Conservation (phyloP, 352 stramenopile species). For the Halophytophthora polymorphica region DNA sequence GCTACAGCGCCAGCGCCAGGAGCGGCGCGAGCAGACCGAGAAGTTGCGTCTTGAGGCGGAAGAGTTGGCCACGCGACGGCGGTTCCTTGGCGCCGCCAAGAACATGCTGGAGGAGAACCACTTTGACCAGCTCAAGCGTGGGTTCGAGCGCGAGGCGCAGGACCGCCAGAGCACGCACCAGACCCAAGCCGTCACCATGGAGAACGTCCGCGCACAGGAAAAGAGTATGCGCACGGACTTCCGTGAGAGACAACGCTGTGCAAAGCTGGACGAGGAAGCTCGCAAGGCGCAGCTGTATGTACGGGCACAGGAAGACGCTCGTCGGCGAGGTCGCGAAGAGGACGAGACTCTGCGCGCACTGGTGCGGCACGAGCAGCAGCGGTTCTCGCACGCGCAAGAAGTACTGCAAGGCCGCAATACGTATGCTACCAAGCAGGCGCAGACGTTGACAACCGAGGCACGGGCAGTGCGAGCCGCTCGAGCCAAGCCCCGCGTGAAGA, state of each 20-base stretch:
- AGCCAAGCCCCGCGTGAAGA: slow-evolving; percentile 12
- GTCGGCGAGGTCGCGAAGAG: slow-evolving; percentile 40
- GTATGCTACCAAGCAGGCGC: slow-evolving; percentile 59
- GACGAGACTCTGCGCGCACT: slow-evolving; percentile 57
- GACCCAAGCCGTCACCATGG: slow-evolving; percentile 32
- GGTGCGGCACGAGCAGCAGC: slow-evolving; percentile 60
- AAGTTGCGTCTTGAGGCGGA: slow-evolving; percentile 55
- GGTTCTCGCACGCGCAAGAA: slow-evolving; percentile 50
- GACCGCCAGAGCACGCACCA: slow-evolving; percentile 53
- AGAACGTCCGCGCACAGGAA: slow-evolving; percentile 38
- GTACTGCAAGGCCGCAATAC: slow-evolving; percentile 60
- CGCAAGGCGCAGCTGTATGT: slow-evolving; percentile 22
- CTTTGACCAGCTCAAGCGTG: slow-evolving; percentile 72
- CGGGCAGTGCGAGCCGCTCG: slow-evolving; percentile 10
- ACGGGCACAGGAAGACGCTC: slow-evolving; percentile 35
- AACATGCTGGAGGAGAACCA: slow-evolving; percentile 80
- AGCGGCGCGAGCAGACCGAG: slow-evolving; percentile 46
- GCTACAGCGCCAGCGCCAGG: slow-evolving; percentile 49
- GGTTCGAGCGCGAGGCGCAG: slow-evolving; percentile 52
- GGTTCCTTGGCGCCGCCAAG: slow-evolving; percentile 87
- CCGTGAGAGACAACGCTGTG: slow-evolving; percentile 15
- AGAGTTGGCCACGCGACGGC: slow-evolving; percentile 65
- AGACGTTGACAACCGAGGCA: slow-evolving; percentile 31
- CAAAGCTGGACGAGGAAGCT: slow-evolving; percentile 17
- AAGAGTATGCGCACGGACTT: slow-evolving; percentile 45